These are phyloP conservation scores for Rubia tinctorum DNA, from an alignment of 305 asterid species.

Conservation along the genomic window DNA sequence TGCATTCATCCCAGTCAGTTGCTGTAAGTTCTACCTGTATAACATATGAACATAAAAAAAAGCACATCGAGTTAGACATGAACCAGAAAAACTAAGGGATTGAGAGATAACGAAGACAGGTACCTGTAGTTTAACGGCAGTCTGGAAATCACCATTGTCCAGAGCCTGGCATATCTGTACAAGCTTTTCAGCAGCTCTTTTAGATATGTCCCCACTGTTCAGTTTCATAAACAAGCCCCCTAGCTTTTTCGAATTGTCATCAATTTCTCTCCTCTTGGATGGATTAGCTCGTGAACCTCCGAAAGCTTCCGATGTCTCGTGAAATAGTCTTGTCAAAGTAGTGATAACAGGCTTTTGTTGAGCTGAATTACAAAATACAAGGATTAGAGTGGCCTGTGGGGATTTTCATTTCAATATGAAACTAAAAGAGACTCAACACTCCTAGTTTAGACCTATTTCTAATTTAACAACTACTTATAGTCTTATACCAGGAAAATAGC, in stretches of 20 bases:
- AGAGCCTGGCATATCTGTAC: constrained; percentile 88
- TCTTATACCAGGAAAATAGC: background rate
- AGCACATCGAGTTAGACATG: background rate
- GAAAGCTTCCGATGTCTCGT: constrained; percentile 88
- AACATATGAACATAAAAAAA: background rate
- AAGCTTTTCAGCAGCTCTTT: constrained; percentile 92
- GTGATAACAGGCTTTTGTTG: constrained; percentile 83
- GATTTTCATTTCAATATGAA: background rate
- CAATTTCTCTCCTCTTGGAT: constrained; percentile 91
- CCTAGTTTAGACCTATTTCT: background rate
- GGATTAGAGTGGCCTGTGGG: background rate
- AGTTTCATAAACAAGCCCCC: constrained; percentile 89
- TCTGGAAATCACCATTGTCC: constrained; percentile 73
- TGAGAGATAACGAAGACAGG: background rate
- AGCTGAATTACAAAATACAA: constrained; percentile 46
- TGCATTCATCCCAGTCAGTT: constrained; percentile 99
- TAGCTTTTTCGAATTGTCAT: constrained; percentile 89
- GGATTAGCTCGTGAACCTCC: constrained; percentile 98
- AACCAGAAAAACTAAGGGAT: background rate
- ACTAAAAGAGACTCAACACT: background rate
- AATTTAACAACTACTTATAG: background rate
- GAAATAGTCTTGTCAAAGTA: constrained; percentile 84
- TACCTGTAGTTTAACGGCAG: constrained; percentile 96
- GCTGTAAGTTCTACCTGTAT: constrained; percentile 82
- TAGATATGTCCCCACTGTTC: constrained; percentile 86